Conservation (phyloP, 2,329 filamentous ascomycete species). For the Fusarium begoniae region DNA sequence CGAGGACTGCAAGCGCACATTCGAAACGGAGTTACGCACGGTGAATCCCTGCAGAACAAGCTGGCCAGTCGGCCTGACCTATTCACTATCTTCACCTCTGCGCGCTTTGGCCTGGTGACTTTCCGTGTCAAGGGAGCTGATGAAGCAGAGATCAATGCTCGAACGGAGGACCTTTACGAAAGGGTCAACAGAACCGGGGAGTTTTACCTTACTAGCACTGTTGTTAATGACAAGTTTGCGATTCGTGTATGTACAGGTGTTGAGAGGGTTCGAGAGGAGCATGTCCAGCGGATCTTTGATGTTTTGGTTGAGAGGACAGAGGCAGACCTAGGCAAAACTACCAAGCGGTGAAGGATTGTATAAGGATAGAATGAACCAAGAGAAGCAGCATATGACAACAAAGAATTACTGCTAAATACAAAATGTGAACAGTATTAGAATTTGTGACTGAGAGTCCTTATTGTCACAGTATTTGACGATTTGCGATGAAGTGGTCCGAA, state of each 20-base stretch:
- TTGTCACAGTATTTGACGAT: no score
- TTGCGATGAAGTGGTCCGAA: accelerated
- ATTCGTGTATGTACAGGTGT: slow-evolving; percentile 81
- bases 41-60: slow-evolving; percentile 72
- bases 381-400: accelerated
- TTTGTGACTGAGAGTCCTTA: accelerated
- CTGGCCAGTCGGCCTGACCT: slow-evolving; percentile 70
- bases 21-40: slow-evolving; percentile 71
- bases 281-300: slow-evolving; percentile 78
- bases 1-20: slow-evolving; percentile 79
- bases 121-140: slow-evolving; percentile 65
- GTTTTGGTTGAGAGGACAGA: slow-evolving; percentile 71
- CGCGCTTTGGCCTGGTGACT: slow-evolving; percentile 82
- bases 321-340: slow-evolving; percentile 40
- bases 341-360: not conserved
- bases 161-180: slow-evolving; percentile 81
- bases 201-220: slow-evolving; percentile 83
- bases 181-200: slow-evolving; percentile 76
- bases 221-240: slow-evolving; percentile 76
- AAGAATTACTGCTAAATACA: no score
- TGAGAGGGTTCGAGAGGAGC: slow-evolving; percentile 75
- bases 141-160: slow-evolving; percentile 66
- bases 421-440: no score
- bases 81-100: slow-evolving; percentile 78
- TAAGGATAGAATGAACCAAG: accelerated